Base-by-base conservation (phyloP, 1,139 yeast genomes). In the Candida buenavistaensis region DNA sequence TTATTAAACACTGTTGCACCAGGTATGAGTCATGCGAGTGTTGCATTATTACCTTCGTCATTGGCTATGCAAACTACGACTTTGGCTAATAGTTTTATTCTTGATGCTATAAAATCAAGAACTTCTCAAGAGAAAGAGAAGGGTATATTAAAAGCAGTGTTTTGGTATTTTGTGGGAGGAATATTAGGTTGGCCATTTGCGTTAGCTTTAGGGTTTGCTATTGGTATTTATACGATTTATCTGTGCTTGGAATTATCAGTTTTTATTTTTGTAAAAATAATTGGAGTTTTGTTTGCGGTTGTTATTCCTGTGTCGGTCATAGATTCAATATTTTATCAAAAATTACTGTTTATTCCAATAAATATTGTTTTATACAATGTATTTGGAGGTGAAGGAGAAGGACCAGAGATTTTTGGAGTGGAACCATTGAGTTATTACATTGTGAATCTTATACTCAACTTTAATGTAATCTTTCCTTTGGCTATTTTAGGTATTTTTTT, bases 181-280 rank as follows among this genome's bases (percentile, higher is more conserved):
- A 52, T 90, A 1, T 45, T 84, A 23, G 97, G 97, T 1, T 90
- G 97, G 97, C 97, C 97, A 1, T 90, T 90, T 59, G 78, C 84
- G 0, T 59, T 86, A 39, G 80, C 77, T 0, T 61, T 88, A 37
- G 80, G 82, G 2, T 43, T 75, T 3, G 94, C 95, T 0, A 67
- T 81, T 44, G 72, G 78, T 2, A 2, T 66, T 0, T 67, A 62
- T 44, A 53, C 64, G 12, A 20, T 58, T 9, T 14, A 32, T 8
- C 36, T 32, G 3, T 14, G 10, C 9, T n/a, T 22, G 9, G 22
- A 12, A 8, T 5, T 30, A 8, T 10, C 30, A 4, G 20, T 55
- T 6, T 20, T 37, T 4, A 42, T 62, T 10, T 37, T 57, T 7
- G 19, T 33, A 1, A 46, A 52, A 9, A 51, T 60, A 11, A 9